Base-by-base conservation (phyloP, 2,329 filamentous ascomycete genomes). In the Exophiala sp. region DNA sequence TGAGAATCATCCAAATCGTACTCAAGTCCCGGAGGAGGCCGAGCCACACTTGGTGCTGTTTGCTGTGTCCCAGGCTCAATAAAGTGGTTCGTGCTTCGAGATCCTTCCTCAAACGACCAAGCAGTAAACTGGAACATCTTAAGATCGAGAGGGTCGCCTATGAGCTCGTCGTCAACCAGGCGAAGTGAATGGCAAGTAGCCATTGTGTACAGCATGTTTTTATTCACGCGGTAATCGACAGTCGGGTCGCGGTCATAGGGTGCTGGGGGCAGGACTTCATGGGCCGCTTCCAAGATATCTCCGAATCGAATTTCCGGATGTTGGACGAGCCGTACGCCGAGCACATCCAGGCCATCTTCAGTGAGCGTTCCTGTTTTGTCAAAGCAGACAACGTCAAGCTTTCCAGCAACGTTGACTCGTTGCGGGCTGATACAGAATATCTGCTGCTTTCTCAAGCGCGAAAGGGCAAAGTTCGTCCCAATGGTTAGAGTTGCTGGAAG, bases 371-470 rank as follows among this genome's bases (percentile, higher is more conserved):
- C 93, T 0, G 93, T 98, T 71, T 98, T 98, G 70, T 98, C 93
- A 58, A 98, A 98, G 68, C 91, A 96, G 70, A 98, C 86, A 9
- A 97, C 81, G 64, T 98, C 93, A 2, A 98, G 73, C 68, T 97
- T 97, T 43, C 94, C 93, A 13, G 87, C 93, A 4, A 98, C 89
- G 62, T 97, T 98, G 49, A 98, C 91, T 62, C 93, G 81, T 64
- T 98, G 93, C 0, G 94, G 93, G 59, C 91, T 97, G 63, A 97
- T 98, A 64, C 93, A 98, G 64, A 95, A 98, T 30, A 98, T 96
- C 37, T 89, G 79, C 66, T 94, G 90, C 57, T 83, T 81, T 69
- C 89, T 95, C 23, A 98, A 74, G 21, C 93, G 81, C 9, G 80
- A 83, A 1, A 98, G 73, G 1, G 93, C 94, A 66, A 98, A 98